These are phyloP conservation scores for Calocera cornea DNA, from an alignment of 768 basidiomycete species.

Conservation along the genomic window DNA sequence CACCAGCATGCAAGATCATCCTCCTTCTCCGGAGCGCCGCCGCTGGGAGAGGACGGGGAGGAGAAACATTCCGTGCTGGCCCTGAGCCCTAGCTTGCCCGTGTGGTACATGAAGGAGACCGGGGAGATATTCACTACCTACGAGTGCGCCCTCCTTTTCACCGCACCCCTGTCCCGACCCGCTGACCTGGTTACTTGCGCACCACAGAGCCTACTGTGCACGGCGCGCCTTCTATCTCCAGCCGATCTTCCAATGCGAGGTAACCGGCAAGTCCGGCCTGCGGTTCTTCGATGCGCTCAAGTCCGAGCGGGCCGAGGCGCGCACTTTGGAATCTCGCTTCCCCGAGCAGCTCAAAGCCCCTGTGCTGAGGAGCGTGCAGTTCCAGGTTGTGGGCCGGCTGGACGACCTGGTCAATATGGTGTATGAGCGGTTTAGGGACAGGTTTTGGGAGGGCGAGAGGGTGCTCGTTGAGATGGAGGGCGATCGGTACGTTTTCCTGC, in stretches of 20 bases:
- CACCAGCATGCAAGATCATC: no score
- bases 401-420: slow-evolving; percentile 92
- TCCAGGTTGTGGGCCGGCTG: slow-evolving; percentile 93
- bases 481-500: slow-evolving; percentile 45
- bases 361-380: slow-evolving; percentile 85
- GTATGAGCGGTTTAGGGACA: slow-evolving; percentile 90
- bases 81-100: slow-evolving; percentile 49
- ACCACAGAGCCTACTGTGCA: slow-evolving; percentile 72
- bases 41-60: background rate
- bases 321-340: slow-evolving; percentile 80
- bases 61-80: slow-evolving; percentile 6
- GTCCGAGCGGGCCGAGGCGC: slow-evolving; percentile 80
- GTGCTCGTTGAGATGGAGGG: slow-evolving; percentile 78
- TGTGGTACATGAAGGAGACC: slow-evolving; percentile 86
- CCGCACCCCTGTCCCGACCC: slow-evolving; percentile 17
- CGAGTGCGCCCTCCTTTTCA: slow-evolving; percentile 55
- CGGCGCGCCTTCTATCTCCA: slow-evolving; percentile 90
- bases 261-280: slow-evolving; percentile 84
- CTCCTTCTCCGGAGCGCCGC: no score
- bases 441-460: slow-evolving; percentile 85
- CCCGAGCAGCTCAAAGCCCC: slow-evolving; percentile 85
- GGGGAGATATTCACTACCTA: slow-evolving; percentile 97
- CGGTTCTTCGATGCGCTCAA: slow-evolving; percentile 91
- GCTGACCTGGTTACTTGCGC: slow-evolving; percentile 17
- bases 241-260: slow-evolving; percentile 94